Base-by-base conservation (phyloP, 192 early-diverging fungal species). In the Gamsiella multidivaricata region DNA sequence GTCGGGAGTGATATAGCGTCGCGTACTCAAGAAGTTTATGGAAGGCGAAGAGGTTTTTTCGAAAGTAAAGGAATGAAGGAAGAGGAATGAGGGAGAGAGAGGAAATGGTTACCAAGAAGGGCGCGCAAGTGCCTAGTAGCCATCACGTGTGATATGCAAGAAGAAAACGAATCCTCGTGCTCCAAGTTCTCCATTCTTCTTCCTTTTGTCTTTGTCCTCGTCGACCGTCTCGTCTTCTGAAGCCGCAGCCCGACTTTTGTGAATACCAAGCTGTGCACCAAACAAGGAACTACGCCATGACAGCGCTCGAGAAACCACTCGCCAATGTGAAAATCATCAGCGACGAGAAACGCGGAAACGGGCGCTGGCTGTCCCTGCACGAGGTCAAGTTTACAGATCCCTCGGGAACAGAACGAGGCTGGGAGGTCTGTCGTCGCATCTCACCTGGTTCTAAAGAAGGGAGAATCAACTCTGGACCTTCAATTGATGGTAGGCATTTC, bases 311-410 rank as follows among this genome's bases (percentile, higher is more conserved):
- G 14, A 57, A 54, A 15, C 65, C 46, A 0, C 53, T 69, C 12
- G 47, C 23, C 23, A 28, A 66, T 26, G 53, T 78, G 28, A 62
- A 58, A 26, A 50, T 34, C 28, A 55, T 25, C 8, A 29, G 42
- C 9, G 65, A 69, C 5, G 53, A 58, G 15, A 60, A 71, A 10
- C 50, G 78, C 2, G 80, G 76, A 7, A 54, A 57, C 18, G 80
- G 80, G 12, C 64, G 73, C 37, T 84, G 81, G 80, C 33, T 82
- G 5, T 69, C 76, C 15, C 45, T 84, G 43, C 70, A 84, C 3
- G 70, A 84, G 52, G 58, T 84, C 47, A 46, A 65, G 28, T 82
- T 79, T 37, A 69, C 53, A 2, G 80, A 81, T 49, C 80, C 80
- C 5, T 60, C 80, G 54, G 80, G 69, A 25, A 59, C 26, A 14